Base-by-base conservation (phyloP, 106 monocot genomes). In the Acanthochlamys bracteata region DNA sequence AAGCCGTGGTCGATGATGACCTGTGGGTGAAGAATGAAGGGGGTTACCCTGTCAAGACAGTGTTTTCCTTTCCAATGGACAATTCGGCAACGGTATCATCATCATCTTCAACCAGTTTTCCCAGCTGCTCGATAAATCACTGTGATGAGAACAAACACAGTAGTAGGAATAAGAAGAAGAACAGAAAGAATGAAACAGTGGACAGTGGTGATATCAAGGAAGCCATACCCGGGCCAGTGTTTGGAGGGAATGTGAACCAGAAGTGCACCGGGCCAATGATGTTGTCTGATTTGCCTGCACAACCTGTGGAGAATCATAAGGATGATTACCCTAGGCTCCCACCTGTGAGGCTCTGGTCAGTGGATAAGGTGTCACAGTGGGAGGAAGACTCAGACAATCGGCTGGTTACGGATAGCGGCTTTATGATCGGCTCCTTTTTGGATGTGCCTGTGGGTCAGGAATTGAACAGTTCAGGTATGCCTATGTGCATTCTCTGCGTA, bases 401-500 rank as follows among this genome's bases (percentile, higher is more conserved):
- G 10, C 65, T 69, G 25, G 66, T 53, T 70, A 69, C 69, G 17
- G 91, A 98, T 65, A 78, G 73, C 62, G 43, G 69, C 11, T 85
- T 83, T 61, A 62, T 88, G 86, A 85, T 91, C 53, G 91, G 91
- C 0, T 80, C 91, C 22, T 88, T 85, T 72, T 78, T 98, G 27
- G 88, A 91, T 73, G 88, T 92, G 20, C 96, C 91, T 17, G 53
- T 92, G 42, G 96, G 88, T n/a, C 96, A 98, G 75, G 88, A 88
- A 24, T 72, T 88, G 42, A 83, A 42, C 58, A 71, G 68, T 53
- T 79, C 83, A 73, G 91, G 96, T 98, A 75, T 57, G 21, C 55
- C 10, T 20, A 4, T 21, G 20, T 55, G 55, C 55, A 4, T 3
- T 51, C 51, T 51, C 51, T 15, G 51, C 10, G 17, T 51, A 51